Evolutionary conservation across 169 alveolate species (phyloP), one percentile per base, ranked within the genome.

Genomic region (Ophryocystis elektroscirrha): DNA sequence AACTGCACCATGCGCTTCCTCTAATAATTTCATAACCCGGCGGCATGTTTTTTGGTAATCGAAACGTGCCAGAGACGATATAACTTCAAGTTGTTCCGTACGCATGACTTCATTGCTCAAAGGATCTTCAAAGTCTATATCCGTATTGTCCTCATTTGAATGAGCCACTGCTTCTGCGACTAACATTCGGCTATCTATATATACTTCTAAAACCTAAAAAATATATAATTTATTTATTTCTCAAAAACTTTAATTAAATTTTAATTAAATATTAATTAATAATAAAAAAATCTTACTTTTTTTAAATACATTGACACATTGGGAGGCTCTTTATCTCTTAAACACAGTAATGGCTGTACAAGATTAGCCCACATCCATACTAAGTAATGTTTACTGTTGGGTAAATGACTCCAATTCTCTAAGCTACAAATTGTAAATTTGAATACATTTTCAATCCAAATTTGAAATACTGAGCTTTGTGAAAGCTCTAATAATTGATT

Each of bases 371-470:
- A 83, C 25, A 51, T 29, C 46, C 87, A 87, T 56, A 83, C 63
- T 27, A 83, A 65, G 51, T 83, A 83, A 59, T 83, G 93, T 43
- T 81, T 81, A 57, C 90, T 78, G 61, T 83, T 83, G 35, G 89
- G 85, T 54, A 77, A 47, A 25, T 57, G 56, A 52, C 59, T 56
- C 91, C 93, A 81, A 43, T 76, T 73, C 51, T 69, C 69, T 51
- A 83, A 67, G n/a, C 83, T 74, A 29, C 73, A 82, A 51, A 76
- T 62, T 1, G 93, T 83, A 63, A 81, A 83, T 25, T 56, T 61
- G 69, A 78, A 76, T 28, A 83, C 73, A 37, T 78, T 78, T 28
- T 79, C 83, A 18, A 81, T 73, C 90, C 91, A 83, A 55, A 74
- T 63, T n/a, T 71, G 74, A 56, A 83, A 83, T 15, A 59, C 65